Conservation (phyloP, 441 rosid species). For the Theobroma grandiflorum region DNA sequence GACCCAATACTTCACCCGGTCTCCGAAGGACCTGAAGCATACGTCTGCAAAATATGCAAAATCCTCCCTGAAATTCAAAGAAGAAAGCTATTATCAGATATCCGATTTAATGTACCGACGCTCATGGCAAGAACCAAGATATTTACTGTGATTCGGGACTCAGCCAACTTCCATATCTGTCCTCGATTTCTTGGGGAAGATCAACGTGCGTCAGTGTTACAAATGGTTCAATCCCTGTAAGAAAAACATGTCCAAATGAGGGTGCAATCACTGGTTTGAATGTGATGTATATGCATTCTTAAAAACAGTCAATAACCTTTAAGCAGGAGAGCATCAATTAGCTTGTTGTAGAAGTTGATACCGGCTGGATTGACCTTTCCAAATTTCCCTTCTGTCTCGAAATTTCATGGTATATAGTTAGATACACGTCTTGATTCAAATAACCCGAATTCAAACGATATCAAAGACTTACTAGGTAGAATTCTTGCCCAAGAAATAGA, state of each 20-base stretch:
- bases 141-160: conserved; percentile 42
- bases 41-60: conserved; percentile 52
- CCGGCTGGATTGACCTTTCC: conserved; percentile 53
- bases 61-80: conserved; percentile 46
- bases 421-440: neutral
- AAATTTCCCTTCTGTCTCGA: conserved; percentile 53
- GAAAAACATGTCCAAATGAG: neutral
- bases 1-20: conserved; percentile 56
- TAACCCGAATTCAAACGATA: neutral
- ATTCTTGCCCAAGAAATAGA: conserved; percentile 82
- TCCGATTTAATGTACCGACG: neutral
- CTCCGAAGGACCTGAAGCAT: conserved; percentile 59
- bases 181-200: conserved; percentile 61
- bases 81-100: neutral
- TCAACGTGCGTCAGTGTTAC: conserved; percentile 59
- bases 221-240: conserved; percentile 54
- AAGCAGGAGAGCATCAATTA: conserved; percentile 55
- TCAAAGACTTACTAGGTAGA: conserved; percentile 58
- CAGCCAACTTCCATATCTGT: conserved; percentile 59
- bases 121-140: neutral
- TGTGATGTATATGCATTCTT: neutral
- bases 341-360: conserved; percentile 49
- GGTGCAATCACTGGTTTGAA: neutral
- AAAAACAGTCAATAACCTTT: conserved; percentile 30
- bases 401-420: neutral